These are phyloP conservation scores for Leccinum aurantiacum DNA, from an alignment of 768 basidiomycete species.

Conservation along the genomic window DNA sequence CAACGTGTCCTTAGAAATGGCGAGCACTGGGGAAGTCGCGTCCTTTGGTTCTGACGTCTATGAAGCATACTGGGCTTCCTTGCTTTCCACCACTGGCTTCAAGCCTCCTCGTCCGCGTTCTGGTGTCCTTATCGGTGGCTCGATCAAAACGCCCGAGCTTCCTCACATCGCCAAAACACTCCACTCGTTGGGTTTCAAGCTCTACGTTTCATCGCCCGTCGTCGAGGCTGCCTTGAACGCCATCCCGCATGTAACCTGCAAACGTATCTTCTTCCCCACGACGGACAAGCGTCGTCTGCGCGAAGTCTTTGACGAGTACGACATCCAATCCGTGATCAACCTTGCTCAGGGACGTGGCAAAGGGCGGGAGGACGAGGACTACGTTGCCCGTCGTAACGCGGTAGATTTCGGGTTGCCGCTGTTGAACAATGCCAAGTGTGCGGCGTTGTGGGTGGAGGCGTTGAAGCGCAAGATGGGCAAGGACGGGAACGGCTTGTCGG, in stretches of 20 bases:
- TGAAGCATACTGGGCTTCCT: slow-evolving; percentile 94
- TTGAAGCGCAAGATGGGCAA: slow-evolving; percentile 80
- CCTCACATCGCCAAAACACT: slow-evolving; percentile 74
- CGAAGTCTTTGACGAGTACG: slow-evolving; percentile 90
- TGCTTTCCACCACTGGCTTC: slow-evolving; percentile 96
- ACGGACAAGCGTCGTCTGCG: slow-evolving; percentile 94
- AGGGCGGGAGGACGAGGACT: slow-evolving; percentile 86
- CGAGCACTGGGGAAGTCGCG: slow-evolving; percentile 96
- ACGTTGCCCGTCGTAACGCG: slow-evolving; percentile 94
- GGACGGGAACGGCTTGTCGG: slow-evolving; percentile 60
- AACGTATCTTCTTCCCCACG: slow-evolving; percentile 94
- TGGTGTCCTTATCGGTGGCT: slow-evolving; percentile 92
- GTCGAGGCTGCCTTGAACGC: slow-evolving; percentile 82
- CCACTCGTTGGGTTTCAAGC: slow-evolving; percentile 87
- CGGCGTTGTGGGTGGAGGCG: slow-evolving; percentile 87
- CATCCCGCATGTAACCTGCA: slow-evolving; percentile 73
- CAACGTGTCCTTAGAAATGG: slow-evolving; percentile 69
- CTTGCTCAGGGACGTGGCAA: slow-evolving; percentile 77
- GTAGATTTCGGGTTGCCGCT: slow-evolving; percentile 94
- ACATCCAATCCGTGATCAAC: slow-evolving; percentile 94
- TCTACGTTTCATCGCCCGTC: slow-evolving; percentile 80
- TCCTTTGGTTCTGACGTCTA: slow-evolving; percentile 91
- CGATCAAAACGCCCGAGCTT: slow-evolving; percentile 87
- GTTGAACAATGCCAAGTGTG: slow-evolving; percentile 87
- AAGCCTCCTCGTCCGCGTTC: slow-evolving; percentile 81